These are phyloP conservation scores for Arthrobotrys conoides DNA, from an alignment of 2,329 filamentous ascomycete genomes.

Conservation along the genomic window DNA sequence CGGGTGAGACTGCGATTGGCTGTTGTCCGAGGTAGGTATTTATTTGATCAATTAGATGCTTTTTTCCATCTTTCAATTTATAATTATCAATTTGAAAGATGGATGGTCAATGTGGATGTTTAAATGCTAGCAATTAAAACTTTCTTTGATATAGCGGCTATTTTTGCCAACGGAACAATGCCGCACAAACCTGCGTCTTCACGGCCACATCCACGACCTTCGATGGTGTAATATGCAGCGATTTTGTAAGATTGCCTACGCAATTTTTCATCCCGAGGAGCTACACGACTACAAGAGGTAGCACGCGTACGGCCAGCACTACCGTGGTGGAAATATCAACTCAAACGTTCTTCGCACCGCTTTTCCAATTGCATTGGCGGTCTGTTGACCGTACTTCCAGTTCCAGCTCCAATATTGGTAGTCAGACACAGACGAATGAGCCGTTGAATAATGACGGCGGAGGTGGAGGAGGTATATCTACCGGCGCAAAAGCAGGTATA, in stretches of 20 bases:
- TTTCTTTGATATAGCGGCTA: slow-evolving; percentile 12
- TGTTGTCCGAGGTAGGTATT: slow-evolving; percentile 6
- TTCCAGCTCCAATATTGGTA: neutral
- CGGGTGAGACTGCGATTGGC: neutral
- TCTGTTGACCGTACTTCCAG: neutral
- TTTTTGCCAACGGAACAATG: neutral
- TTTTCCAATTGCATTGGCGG: slow-evolving; percentile 7
- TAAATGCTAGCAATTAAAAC: too few species aligned
- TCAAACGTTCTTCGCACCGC: slow-evolving; percentile 1
- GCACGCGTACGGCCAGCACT: neutral
- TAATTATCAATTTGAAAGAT: too few species aligned
- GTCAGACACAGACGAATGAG: neutral
- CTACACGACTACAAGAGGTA: too few species aligned
- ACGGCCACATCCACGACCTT: neutral
- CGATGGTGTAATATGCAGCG: neutral
- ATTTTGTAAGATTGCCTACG: neutral
- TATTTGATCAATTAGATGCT: too few species aligned
- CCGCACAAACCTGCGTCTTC: slow-evolving; percentile 1
- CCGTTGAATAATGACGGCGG: neutral
- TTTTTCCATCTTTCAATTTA: too few species aligned
- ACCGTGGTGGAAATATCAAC: neutral
- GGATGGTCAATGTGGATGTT: too few species aligned
- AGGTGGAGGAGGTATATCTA: neutral
- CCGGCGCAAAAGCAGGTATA: neutral
- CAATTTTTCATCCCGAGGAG: neutral